A percentile compares a stretch with the other conserved stretches of the same genome.
Evolutionary conservation across 2,329 filamentous ascomycete genomes (phyloP).

Genomic region (Dendryphion nanum): DNA sequence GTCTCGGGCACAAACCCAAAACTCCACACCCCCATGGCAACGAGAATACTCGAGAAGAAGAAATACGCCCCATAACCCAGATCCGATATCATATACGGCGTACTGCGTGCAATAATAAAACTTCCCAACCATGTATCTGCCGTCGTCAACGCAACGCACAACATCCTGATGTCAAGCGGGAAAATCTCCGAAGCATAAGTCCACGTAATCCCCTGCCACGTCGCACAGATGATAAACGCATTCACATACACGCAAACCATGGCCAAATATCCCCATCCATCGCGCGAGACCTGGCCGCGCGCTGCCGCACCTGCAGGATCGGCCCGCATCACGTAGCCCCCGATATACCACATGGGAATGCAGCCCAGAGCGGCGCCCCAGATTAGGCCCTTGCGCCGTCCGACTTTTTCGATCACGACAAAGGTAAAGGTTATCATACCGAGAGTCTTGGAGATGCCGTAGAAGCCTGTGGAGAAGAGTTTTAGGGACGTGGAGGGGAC

Average conservation of each 20-base stretch:
- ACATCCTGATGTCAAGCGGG: slow-evolving; percentile 60
- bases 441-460: slow-evolving; percentile 69
- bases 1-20: slow-evolving; percentile 39
- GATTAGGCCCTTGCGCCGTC: slow-evolving; percentile 61
- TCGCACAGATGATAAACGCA: slow-evolving; percentile 54
- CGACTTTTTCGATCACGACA: slow-evolving; percentile 62
- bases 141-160: slow-evolving; percentile 29
- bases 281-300: slow-evolving; percentile 51
- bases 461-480: slow-evolving; percentile 68
- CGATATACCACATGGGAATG: slow-evolving; percentile 61
- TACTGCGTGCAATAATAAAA: slow-evolving; percentile 67
- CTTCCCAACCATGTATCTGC: slow-evolving; percentile 51
- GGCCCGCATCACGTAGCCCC: slow-evolving; percentile 42
- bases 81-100: slow-evolving; percentile 70
- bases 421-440: slow-evolving; percentile 66
- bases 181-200: slow-evolving; percentile 71
- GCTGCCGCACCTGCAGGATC: slow-evolving; percentile 29
- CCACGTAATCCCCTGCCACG: slow-evolving; percentile 71
- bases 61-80: slow-evolving; percentile 65
- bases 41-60: slow-evolving; percentile 44
- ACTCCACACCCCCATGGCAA: slow-evolving; percentile 40
- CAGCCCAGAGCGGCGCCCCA: slow-evolving; percentile 59
- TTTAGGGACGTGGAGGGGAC: slow-evolving; percentile 57
- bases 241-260: slow-evolving; percentile 68
- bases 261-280: slow-evolving; percentile 53